Base-by-base conservation (phyloP, 1,284 basidiomycete genomes). In the Boletus semigastroideus region DNA sequence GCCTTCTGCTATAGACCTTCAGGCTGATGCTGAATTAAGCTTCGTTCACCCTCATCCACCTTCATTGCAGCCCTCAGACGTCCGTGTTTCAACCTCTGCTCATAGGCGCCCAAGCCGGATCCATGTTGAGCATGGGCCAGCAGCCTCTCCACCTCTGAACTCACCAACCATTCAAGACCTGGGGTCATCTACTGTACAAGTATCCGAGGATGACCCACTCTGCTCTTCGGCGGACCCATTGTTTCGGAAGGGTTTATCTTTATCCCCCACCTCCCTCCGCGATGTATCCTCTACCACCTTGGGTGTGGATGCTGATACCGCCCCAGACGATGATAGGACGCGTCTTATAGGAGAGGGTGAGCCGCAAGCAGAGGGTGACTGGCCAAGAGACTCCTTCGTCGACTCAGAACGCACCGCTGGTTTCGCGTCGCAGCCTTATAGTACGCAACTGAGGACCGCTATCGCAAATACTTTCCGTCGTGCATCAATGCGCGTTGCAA, bases 401-500 rank as follows among this genome's bases (percentile, higher is more conserved):
- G 78, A 79, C 60, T 68, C 74, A 4, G 78, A 80, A 62, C 64
- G 64, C 14, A 65, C 51, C 34, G 51, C 69, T 19, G 76, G 69
- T 4, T 58, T 64, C 28, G 71, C 75, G 12, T 68, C 76, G 13
- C 72, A 74, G 27, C 66, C 71, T 48, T 78, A 73, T 56, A 56
- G 72, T 1, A 66, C 77, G 1, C 73, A 79, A n/a, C 62, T 86
- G 36, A 80, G 79, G 58, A 80, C 75, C 60, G 82, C 84, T 13
- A 70, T 90, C 43, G 80, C 78, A 59, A 74, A 75, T 27, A 76
- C 89, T 42, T 58, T 94, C 7, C 75, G 83, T n/a, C 77, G 87
- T 16, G 83, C 85, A 41, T 93, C 90, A 31, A 70, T 90, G 46
- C 82, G 94, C 19, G 92, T 97, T 16, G 92, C 92, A 34, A 92